Evolutionary conservation across 306 rosid genomes (phyloP).

Genomic region (Quercus berberidifolia): DNA sequence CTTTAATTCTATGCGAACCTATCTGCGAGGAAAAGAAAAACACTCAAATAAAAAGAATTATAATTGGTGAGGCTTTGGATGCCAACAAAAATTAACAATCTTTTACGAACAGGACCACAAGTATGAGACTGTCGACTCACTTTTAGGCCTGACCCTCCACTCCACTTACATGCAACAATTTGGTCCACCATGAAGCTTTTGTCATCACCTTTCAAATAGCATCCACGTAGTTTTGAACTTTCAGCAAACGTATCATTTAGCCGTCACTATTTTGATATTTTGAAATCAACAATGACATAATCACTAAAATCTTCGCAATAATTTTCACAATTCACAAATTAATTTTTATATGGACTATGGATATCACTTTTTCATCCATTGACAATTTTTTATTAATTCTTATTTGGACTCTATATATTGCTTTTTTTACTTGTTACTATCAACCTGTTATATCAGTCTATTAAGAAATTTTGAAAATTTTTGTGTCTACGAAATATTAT

Average conservation of each 20-base stretch:
- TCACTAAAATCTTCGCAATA: too few species aligned
- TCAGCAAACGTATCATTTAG: not conserved
- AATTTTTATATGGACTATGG: too few species aligned
- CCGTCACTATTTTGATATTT: not conserved
- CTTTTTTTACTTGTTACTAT: too few species aligned
- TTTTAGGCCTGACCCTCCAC: not conserved
- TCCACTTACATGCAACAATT: not conserved
- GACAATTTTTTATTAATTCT: too few species aligned
- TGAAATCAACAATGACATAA: not conserved
- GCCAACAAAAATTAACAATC: not conserved
- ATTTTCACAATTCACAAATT: too few species aligned
- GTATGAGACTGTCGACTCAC: not conserved
- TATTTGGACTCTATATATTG: too few species aligned
- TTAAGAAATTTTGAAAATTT: too few species aligned
- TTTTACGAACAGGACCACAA: not conserved
- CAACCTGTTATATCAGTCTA: too few species aligned
- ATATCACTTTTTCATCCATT: too few species aligned
- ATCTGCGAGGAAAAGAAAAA: not conserved
- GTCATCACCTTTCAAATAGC: not conserved
- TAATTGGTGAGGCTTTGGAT: not conserved
- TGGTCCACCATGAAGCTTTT: not conserved
- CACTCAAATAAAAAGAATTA: too few species aligned
- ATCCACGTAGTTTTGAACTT: not conserved
- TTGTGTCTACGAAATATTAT: not conserved
- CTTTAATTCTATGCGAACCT: not conserved